Percentiles rank a stretch among this genome's conserved stretches.
These are phyloP conservation scores for Fusarium guadeloupense DNA, from an alignment of 2,329 filamentous ascomycete genomes.

Conservation along the genomic window DNA sequence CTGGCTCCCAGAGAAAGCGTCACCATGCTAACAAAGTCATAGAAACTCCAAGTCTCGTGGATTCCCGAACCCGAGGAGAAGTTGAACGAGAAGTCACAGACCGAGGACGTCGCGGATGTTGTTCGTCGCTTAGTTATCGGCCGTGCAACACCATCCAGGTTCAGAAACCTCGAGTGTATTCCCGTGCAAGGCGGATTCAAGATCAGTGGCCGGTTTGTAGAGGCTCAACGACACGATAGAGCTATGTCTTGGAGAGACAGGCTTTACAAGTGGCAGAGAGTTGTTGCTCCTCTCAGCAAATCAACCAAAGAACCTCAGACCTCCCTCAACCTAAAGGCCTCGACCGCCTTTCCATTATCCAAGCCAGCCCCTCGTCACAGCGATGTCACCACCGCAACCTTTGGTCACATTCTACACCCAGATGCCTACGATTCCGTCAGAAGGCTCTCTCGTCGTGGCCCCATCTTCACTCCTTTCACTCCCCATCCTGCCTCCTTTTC, in stretches of 20 bases:
- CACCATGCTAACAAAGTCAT: slow-evolving; percentile 11
- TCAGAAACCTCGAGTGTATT: slow-evolving; percentile 35
- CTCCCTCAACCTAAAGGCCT: slow-evolving; percentile 5
- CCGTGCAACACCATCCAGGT: slow-evolving; percentile 3
- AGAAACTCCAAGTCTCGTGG: slow-evolving; percentile 55
- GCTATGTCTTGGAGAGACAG: slow-evolving; percentile 50
- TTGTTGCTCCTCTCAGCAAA: slow-evolving; percentile 35
- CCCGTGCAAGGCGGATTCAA: slow-evolving; percentile 12
- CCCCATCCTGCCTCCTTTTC: slow-evolving; percentile 60
- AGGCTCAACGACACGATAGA: slow-evolving; percentile 44
- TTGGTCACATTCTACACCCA: slow-evolving; percentile 61
- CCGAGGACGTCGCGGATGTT: slow-evolving; percentile 55
- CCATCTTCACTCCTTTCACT: slow-evolving; percentile 56
- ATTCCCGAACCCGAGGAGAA: slow-evolving; percentile 46
- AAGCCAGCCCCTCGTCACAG: background rate
- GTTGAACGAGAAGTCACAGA: background rate
- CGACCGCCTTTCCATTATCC: slow-evolving; percentile 7
- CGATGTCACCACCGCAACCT: slow-evolving; percentile 54
- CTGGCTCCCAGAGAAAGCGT: background rate
- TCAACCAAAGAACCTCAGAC: background rate
- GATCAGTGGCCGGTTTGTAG: slow-evolving; percentile 27
- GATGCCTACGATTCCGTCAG: background rate
- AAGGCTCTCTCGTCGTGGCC: slow-evolving; percentile 31
- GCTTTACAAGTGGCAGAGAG: slow-evolving; percentile 46
- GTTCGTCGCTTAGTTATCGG: slow-evolving; percentile 57